These are phyloP conservation scores for Cucurbitaria berberidis DNA, from an alignment of 2,329 filamentous ascomycete species.

Conservation along the genomic window DNA sequence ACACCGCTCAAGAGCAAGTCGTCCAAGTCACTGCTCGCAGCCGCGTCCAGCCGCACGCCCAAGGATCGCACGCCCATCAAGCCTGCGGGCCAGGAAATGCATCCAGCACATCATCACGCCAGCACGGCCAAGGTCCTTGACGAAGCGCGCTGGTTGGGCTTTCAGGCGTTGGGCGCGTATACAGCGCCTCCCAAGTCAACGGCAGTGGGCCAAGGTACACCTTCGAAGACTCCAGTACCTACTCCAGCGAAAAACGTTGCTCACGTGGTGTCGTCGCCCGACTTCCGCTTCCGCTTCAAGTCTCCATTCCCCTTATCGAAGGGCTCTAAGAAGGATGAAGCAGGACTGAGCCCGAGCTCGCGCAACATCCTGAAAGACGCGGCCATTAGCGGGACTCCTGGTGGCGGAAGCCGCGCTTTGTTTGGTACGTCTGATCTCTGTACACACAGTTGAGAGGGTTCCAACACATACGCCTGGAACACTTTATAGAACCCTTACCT, in stretches of 20 bases:
- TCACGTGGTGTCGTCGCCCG: slow-evolving; percentile 56
- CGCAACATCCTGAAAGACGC: slow-evolving; percentile 69
- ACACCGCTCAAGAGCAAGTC: slow-evolving; percentile 57
- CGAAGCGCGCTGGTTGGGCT: slow-evolving; percentile 81
- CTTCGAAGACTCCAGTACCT: slow-evolving; percentile 60
- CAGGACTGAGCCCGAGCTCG: slow-evolving; percentile 60
- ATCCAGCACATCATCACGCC: slow-evolving; percentile 80
- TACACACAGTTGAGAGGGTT: too few species aligned
- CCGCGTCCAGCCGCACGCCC: slow-evolving; percentile 55
- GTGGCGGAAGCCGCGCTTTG: slow-evolving; percentile 51
- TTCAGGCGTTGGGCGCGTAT: slow-evolving; percentile 68
- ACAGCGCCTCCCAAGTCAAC: slow-evolving; percentile 56
- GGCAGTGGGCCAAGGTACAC: slow-evolving; percentile 63
- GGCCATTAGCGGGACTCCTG: slow-evolving; percentile 62
- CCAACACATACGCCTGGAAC: too few species aligned
- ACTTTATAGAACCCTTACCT: too few species aligned
- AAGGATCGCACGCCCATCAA: slow-evolving; percentile 69
- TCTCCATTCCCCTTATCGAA: slow-evolving; percentile 64
- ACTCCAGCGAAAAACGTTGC: slow-evolving; percentile 24
- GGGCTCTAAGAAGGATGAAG: slow-evolving; percentile 69
- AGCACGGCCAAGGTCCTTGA: slow-evolving; percentile 78
- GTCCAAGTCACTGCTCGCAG: slow-evolving; percentile 26
- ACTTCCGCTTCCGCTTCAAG: slow-evolving; percentile 70
- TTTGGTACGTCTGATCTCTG: slow-evolving; percentile 24
- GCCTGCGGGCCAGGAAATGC: slow-evolving; percentile 83